These are phyloP conservation scores for Sporothrix luriei DNA, from an alignment of 2,329 filamentous ascomycete genomes.

Conservation along the genomic window DNA sequence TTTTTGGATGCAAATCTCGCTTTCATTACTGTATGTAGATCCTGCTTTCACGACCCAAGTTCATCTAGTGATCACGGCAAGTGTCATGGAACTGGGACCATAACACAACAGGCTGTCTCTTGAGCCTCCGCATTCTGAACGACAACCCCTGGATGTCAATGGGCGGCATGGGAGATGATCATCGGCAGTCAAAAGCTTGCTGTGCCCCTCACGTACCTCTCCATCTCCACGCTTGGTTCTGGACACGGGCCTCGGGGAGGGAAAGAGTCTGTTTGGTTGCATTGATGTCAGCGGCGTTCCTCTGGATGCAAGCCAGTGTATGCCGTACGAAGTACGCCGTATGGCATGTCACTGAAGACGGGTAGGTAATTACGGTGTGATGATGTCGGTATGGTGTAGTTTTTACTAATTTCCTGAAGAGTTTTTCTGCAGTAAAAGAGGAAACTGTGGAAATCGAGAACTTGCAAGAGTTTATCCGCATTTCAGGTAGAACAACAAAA, in stretches of 20 bases:
- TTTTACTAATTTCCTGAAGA: no score
- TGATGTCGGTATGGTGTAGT: not conserved
- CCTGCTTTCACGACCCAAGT: no score
- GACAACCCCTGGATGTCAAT: conserved; percentile 11
- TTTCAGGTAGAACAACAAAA: no score
- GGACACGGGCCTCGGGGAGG: conserved; percentile 22
- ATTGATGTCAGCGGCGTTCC: not conserved
- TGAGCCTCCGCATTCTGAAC: not conserved
- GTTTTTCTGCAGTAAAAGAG: no score
- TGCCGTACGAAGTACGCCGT: no score
- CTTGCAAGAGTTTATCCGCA: no score
- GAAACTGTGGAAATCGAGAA: no score
- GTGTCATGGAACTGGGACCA: not conserved
- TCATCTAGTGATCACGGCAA: no score
- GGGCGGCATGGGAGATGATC: not conserved
- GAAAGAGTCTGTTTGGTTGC: conserved; percentile 3
- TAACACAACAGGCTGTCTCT: not conserved
- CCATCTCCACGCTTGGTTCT: conserved; percentile 17
- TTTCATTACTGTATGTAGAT: no score
- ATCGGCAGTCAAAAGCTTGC: not conserved
- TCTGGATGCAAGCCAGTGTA: not conserved
- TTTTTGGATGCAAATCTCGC: no score
- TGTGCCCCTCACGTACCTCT: not conserved
- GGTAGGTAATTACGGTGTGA: not conserved
- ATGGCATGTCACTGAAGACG: not conserved